Base-by-base conservation (phyloP, 106 monocot species). In the Dendrobium officinale region DNA sequence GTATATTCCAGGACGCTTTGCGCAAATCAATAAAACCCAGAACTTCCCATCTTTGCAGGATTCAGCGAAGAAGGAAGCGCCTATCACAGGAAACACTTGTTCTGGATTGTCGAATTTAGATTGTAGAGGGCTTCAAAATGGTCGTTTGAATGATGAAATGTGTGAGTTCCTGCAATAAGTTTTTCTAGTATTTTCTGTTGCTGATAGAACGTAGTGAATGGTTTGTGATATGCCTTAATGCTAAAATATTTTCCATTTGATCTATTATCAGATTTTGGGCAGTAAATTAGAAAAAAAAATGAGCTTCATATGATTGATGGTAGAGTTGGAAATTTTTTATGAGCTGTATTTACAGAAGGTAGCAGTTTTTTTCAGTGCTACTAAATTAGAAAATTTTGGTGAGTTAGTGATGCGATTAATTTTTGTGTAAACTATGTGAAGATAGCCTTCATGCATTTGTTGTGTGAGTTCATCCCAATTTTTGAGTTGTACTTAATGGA, bases 1-100 rank as follows among this genome's bases (percentile, higher is more conserved):
- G 40, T 81, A 75, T 75, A 73, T 81, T 42, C 81, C 81, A 19
- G 81, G 74, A 56, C 19, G n/a, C 55, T 56, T 75, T 42, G 40
- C 51, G 27, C 75, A 42, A 75, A 58, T 5, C 27, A 42, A 59
- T 11, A 59, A 81, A 42, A 42, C 37, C 18, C 26, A 49, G 70
- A 37, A 55, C 10, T 22, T 18, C 24, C 1, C 51, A 58, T 27
- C 55, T 75, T 56, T 61, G 75, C 51, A 81, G 51, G 41, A 4
- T 81, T 81, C 75, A 20, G 13, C 5, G 37, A 81, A 42, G 56
- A 81, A 75, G 37, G 58, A 22, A 55, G 9, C 3, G 73, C 40
- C 40, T 27, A 43, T 19, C 2, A 2, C 18, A 3, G 42, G 73
- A 73, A 73, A 73, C 27, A 19, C 16, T 74, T 18, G 42, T 43